A percentile compares a stretch with the other conserved stretches of the same genome.
Conservation (phyloP, 805 yeast genomes). For the Ogataea nonfermentans region DNA sequence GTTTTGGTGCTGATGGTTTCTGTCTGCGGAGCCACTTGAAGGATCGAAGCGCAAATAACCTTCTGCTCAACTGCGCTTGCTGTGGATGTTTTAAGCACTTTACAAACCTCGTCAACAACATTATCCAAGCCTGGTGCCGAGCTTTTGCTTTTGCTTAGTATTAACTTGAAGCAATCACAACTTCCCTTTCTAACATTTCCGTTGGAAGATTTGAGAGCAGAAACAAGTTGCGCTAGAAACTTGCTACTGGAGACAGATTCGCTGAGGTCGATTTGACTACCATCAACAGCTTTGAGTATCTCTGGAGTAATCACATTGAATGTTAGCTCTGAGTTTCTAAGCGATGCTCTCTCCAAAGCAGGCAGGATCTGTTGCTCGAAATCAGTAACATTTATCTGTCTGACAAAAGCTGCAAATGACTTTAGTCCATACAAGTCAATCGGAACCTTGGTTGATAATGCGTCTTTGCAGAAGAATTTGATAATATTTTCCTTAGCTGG, state of each 20-base stretch:
- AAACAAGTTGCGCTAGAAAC: constrained; percentile 48
- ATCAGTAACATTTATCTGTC: constrained; percentile 5
- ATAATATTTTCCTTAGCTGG: not conserved
- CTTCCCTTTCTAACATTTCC: constrained; percentile 57
- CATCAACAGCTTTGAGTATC: constrained; percentile 39
- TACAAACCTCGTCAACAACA: constrained; percentile 53
- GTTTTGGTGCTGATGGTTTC: constrained; percentile 30
- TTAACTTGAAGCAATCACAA: constrained; percentile 32
- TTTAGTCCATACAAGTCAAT: not conserved
- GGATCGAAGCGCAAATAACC: constrained; percentile 44
- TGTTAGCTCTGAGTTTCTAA: constrained; percentile 76
- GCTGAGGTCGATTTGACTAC: constrained; percentile 40
- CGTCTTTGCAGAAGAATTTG: too few relatives aligned
- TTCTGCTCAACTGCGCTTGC: constrained; percentile 68
- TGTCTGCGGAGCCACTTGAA: constrained; percentile 35
- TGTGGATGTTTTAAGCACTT: constrained; percentile 53
- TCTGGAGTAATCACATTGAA: constrained; percentile 54
- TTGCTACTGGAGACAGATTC: constrained; percentile 39
- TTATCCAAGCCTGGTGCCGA: constrained; percentile 31
- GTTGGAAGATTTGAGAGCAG: constrained; percentile 69
- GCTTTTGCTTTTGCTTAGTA: constrained; percentile 21
- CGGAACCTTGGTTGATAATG: too few relatives aligned
- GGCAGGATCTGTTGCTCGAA: constrained; percentile 37
- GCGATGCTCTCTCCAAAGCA: constrained; percentile 65
- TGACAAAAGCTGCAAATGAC: constrained; percentile 32